These are phyloP conservation scores for Hansenula anomala DNA, from an alignment of 1,139 yeast genomes.

Conservation along the genomic window DNA sequence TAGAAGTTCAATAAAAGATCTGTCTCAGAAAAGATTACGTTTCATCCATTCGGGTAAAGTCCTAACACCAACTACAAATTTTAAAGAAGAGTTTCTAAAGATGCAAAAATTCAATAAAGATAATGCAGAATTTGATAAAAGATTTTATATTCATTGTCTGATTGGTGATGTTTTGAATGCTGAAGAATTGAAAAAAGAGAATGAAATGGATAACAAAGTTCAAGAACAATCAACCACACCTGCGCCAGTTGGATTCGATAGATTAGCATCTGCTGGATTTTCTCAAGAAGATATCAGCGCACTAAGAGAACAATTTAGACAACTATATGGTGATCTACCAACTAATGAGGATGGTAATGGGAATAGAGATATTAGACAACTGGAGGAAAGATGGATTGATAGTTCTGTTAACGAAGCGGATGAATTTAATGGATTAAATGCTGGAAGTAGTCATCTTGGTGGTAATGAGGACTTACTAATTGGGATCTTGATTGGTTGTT, in stretches of 20 bases:
- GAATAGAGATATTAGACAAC: slow-evolving; percentile 43
- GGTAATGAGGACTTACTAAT: slow-evolving; percentile 57
- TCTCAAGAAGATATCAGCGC: slow-evolving; percentile 69
- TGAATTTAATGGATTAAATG: slow-evolving; percentile 28
- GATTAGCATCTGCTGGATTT: slow-evolving; percentile 80
- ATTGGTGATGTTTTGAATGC: slow-evolving; percentile 64
- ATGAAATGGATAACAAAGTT: slow-evolving; percentile 47
- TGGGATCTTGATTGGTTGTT: slow-evolving; percentile 60
- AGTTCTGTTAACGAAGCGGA: slow-evolving; percentile 55
- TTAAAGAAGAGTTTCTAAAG: slow-evolving; percentile 31
- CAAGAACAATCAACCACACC: slow-evolving; percentile 52
- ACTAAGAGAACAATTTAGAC: slow-evolving; percentile 68
- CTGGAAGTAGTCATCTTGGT: slow-evolving; percentile 26
- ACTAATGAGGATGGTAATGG: slow-evolving; percentile 6
- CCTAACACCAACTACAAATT: slow-evolving; percentile 53
- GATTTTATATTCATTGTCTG: slow-evolving; percentile 71
- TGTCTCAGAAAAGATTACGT: slow-evolving; percentile 48
- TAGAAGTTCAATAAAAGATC: slow-evolving; percentile 30
- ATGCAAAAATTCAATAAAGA: slow-evolving; percentile 17
- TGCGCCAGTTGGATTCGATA: slow-evolving; percentile 80
- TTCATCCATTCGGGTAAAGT: slow-evolving; percentile 75
- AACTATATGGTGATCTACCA: slow-evolving; percentile 51
- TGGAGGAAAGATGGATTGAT: slow-evolving; percentile 92
- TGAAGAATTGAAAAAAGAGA: slow-evolving; percentile 61
- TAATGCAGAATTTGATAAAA: slow-evolving; percentile 13